Percentiles rank a stretch among this genome's conserved stretches.
phyloP scores from a whole-genome alignment of 768 basidiomycete species.

The Termitomyces sp. region DNA sequence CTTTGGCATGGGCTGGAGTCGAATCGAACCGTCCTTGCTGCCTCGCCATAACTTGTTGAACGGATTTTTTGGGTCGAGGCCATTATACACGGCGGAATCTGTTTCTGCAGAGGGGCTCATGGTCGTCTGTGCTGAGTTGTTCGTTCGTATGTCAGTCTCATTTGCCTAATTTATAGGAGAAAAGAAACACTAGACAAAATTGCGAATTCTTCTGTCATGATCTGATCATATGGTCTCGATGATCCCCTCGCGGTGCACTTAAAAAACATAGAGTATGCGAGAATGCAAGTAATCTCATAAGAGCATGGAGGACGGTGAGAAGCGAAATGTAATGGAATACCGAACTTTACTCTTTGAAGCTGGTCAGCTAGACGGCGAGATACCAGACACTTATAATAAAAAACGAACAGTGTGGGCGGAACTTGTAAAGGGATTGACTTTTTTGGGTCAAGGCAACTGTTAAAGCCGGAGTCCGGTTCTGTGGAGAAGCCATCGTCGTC shows the following conservation, averaged over 20 bases:
- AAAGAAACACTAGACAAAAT: not conserved
- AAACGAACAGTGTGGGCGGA: not conserved
- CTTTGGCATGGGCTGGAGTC: slow-evolving; percentile 15
- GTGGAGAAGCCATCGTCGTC: slow-evolving; percentile 4
- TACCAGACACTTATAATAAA: not conserved
- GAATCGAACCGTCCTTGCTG: slow-evolving; percentile 16
- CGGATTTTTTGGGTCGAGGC: slow-evolving; percentile 2
- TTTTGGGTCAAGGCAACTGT: not conserved
- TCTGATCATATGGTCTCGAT: not conserved
- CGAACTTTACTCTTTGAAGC: not conserved
- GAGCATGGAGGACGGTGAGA: not conserved
- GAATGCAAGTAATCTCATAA: not conserved
- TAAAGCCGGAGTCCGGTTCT: not conserved
- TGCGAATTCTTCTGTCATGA: not conserved
- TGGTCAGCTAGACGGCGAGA: not conserved
- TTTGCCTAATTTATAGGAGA: not conserved
- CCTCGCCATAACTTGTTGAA: slow-evolving; percentile 17
- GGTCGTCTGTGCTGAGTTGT: slow-evolving; percentile 1
- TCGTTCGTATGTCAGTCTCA: not conserved
- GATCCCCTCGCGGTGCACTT: not conserved
- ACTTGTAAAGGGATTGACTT: not conserved
- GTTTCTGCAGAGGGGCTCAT: slow-evolving; percentile 14
- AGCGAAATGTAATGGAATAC: not conserved
- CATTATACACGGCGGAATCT: not conserved
- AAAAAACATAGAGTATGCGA: not conserved